Evolutionary conservation across 2,329 filamentous ascomycete genomes (phyloP).

Genomic region (Diaporthe ampelina): DNA sequence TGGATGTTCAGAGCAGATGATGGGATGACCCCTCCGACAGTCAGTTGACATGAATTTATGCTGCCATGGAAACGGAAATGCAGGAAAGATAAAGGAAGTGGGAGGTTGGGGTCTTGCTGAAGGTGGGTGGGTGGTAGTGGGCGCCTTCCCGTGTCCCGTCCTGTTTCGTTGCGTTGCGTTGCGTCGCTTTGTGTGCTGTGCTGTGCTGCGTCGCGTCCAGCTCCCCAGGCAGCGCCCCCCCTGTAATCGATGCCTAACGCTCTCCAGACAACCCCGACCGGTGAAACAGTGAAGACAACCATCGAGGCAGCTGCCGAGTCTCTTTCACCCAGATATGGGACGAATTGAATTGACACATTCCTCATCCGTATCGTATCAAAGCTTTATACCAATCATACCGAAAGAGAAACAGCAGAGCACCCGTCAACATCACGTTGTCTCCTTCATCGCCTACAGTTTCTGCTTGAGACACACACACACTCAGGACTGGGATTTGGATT

Average conservation of each 20-base stretch:
- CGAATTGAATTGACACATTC: neutral
- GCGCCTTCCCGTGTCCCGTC: constrained; percentile 15
- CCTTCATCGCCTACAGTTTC: neutral
- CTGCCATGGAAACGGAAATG: neutral
- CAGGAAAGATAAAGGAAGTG: constrained; percentile 8
- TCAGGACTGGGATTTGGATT: neutral
- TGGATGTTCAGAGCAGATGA: neutral
- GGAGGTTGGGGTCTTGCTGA: constrained; percentile 1
- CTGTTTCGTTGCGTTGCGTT: neutral
- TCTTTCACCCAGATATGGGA: neutral
- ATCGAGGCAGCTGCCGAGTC: neutral
- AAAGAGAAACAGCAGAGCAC: neutral
- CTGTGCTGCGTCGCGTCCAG: neutral
- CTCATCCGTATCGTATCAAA: no score
- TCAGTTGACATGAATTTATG: neutral
- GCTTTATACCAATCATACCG: no score
- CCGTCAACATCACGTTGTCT: neutral
- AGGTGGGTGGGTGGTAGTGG: neutral
- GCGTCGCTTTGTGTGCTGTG: constrained; percentile 5
- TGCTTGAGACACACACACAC: neutral
- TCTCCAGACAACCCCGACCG: constrained; percentile 3
- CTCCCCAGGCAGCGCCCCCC: neutral
- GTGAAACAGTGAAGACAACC: constrained; percentile 3
- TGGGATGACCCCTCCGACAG: neutral
- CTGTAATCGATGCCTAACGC: constrained; percentile 12